Evolutionary conservation across 352 stramenopile genomes (phyloP), one percentile per base, ranked within the genome.

Genomic region (Pythium myriotylum): DNA sequence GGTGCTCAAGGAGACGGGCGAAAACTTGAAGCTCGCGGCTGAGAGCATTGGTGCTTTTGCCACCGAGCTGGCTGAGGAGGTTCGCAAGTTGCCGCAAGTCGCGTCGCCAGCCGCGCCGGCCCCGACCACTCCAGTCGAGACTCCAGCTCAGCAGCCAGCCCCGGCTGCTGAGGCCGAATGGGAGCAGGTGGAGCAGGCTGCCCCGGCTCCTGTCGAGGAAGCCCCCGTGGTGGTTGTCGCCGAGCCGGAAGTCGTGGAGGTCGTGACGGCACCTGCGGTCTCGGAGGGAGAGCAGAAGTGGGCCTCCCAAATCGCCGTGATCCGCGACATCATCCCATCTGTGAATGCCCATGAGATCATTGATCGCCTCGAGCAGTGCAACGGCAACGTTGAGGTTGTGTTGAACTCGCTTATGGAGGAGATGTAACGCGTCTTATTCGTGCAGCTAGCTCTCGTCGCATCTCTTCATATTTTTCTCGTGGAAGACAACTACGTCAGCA

Each of bases 391-490:
- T 41, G 68, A 91, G 60, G 72, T 94, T 12, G 86, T 92, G 40
- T 23, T 95, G 20, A 92, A 95, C 74, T 71, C 79, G 40, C 49
- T 95, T 27, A 91, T 93, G 82, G 84, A 91, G 54, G 77, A 87
- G 62, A 79, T 85, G 76, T 90, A 89, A 78, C 26, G 9, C 10
- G 4, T 48, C 27, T 33, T 20, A 9, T 29, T 22, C 12, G 1
- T 46, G 16, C 17, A 57, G 22, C 43, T 47, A 7, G n/a, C n/a
- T 19, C 43, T 23, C 43, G 13, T 13, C 9, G n/a, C 13, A 9
- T 37, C 20, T 3, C 2, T 53, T 17, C 46, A 33, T n/a, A 23
- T 39, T 27, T 7, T n/a, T 23, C 10, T n/a, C 22, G 22, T 53
- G 23, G 29, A 35, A 35, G n/a, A n/a, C n/a, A n/a, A n/a, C n/a